Base-by-base conservation (phyloP, 2,329 filamentous ascomycete genomes). In the Xylaria sp. region DNA sequence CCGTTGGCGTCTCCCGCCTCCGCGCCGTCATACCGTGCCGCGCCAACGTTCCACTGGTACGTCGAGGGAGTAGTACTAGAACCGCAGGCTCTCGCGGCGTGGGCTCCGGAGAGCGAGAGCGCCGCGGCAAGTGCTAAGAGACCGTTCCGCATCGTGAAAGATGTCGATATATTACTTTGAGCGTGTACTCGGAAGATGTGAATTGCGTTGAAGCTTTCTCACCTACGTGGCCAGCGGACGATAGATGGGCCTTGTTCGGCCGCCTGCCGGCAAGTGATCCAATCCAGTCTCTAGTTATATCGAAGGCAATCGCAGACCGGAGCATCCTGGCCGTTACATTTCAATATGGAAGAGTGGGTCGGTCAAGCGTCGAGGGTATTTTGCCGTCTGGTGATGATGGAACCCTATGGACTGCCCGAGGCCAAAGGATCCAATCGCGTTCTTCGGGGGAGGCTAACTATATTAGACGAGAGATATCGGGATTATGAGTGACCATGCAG, bases 151-250 rank as follows among this genome's bases (percentile, higher is more conserved):
- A 65, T 63, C 38, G 44, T 65, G 53, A 53, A 19, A 43, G 43
- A 84, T 88, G 82, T 81, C 48, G 18, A 19, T 40, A 19, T 40
- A 22, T 44, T 49, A 38, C 18, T 50, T 48, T 24, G n/a, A 37
- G 13, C 39, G 6, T 47, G 22, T n/a, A 21, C 8, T 22, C 16
- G 20, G 21, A 26, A 21, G 26, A n/a, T 20, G 17, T 41, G 13
- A 26, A 52, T 26, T 34, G 37, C 11, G 54, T 43, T 49, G 47
- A 19, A 40, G 42, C 37, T 18, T 50, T 43, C 17, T 52, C 38
- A 13, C 24, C 22, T 48, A 43, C 21, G 42, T 39, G 17, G 19
- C 41, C 26, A 16, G 37, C 11, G 39, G 34, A 38, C 50, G 29
- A 47, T 41, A 42, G 37, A 53, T n/a, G n/a, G 11, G 22, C 44